These are phyloP conservation scores for Chlamydomonas sp. DNA, from an alignment of 139 green algal genomes.

Conservation along the genomic window DNA sequence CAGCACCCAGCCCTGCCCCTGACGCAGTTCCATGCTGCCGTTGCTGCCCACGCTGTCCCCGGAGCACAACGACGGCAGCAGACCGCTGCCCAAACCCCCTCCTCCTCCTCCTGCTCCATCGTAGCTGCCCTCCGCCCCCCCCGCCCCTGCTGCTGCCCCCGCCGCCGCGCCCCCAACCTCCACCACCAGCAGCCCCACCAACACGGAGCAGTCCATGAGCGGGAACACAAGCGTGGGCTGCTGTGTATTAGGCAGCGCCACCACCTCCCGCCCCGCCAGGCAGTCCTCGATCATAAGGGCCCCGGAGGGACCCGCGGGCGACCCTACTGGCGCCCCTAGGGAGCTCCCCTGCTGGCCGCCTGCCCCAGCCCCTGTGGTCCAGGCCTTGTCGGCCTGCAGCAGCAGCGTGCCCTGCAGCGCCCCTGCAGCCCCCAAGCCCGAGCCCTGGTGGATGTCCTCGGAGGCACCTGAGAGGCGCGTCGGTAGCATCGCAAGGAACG, in stretches of 20 bases:
- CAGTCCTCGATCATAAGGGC: slow-evolving; percentile 53
- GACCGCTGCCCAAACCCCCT: background rate
- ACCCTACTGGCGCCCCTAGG: too few relatives aligned
- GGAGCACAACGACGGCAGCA: slow-evolving; percentile 1
- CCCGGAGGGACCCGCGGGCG: too few relatives aligned
- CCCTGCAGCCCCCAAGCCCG: too few relatives aligned
- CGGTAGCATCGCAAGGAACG: too few relatives aligned
- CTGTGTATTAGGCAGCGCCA: slow-evolving; percentile 65
- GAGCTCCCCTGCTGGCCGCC: too few relatives aligned
- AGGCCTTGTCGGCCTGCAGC: slow-evolving; percentile 8
- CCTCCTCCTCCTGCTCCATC: background rate
- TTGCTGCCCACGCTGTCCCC: background rate
- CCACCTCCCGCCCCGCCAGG: slow-evolving; percentile 60
- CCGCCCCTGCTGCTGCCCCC: slow-evolving; percentile 31
- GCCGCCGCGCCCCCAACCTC: slow-evolving; percentile 27
- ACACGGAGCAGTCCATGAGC: slow-evolving; percentile 53
- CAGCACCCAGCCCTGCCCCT: background rate
- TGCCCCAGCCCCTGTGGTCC: too few relatives aligned
- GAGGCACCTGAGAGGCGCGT: too few relatives aligned
- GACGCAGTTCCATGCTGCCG: too few relatives aligned
- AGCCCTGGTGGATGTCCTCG: too few relatives aligned
- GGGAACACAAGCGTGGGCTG: slow-evolving; percentile 67
- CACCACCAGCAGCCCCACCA: slow-evolving; percentile 71
- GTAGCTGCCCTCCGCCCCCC: background rate
- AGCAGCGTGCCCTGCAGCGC: slow-evolving; percentile 15